Percentiles rank a stretch among this genome's conserved stretches.
Evolutionary conservation across 1,284 basidiomycete genomes (phyloP).

Genomic region (Malassezia obtusa): DNA sequence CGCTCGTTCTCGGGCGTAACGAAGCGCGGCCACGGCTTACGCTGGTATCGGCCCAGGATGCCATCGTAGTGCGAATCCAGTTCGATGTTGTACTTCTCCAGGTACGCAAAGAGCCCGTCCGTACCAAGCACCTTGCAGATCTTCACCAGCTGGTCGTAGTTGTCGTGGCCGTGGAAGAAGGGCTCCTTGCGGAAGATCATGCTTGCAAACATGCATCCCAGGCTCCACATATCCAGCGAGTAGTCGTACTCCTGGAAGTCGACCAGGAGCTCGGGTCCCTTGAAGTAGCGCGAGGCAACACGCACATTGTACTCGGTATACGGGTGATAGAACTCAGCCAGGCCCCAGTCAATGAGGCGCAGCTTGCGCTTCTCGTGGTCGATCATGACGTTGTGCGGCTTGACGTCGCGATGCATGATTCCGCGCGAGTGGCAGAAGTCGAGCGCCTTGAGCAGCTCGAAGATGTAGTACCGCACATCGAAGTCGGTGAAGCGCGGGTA

Average conservation of each 20-base stretch:
- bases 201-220: slow-evolving; percentile 80
- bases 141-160: slow-evolving; percentile 96
- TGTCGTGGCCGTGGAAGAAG: slow-evolving; percentile 98
- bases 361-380: slow-evolving; percentile 92
- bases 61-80: slow-evolving; percentile 49
- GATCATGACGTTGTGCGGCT: slow-evolving; percentile 99
- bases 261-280: slow-evolving; percentile 90
- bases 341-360: slow-evolving; percentile 94
- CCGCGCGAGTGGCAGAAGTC: slow-evolving; percentile 97
- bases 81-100: slow-evolving; percentile 60
- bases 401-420: slow-evolving; percentile 98
- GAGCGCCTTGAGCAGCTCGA: slow-evolving; percentile 90
- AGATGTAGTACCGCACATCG: slow-evolving; percentile 93
- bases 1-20: slow-evolving; percentile 70
- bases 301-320: slow-evolving; percentile 96
- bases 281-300: slow-evolving; percentile 94
- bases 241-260: slow-evolving; percentile 99
- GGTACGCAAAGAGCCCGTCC: slow-evolving; percentile 71
- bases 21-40: slow-evolving; percentile 65
- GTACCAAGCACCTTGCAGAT: slow-evolving; percentile 96
- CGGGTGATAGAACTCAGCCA: slow-evolving; percentile 97
- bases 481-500: slow-evolving; percentile 90
- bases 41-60: slow-evolving; percentile 57
- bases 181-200: slow-evolving; percentile 98
- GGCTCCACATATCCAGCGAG: slow-evolving; percentile 83